A percentile compares a stretch with the other conserved stretches of the same genome.
Conservation (phyloP, 305 asterid genomes). For the Fraxinus xanthoxyloides region DNA sequence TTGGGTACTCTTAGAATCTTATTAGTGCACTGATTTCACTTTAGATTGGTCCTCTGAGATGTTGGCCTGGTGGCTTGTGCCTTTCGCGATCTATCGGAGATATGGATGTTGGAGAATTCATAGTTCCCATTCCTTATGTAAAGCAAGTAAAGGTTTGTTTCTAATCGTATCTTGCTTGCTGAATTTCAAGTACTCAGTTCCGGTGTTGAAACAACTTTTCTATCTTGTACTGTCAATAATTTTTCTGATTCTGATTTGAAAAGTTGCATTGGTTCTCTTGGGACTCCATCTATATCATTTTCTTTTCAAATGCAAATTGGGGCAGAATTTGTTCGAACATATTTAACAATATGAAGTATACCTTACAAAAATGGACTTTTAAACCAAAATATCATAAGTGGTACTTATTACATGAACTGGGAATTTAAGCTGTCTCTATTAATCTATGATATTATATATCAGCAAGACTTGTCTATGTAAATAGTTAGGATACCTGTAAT, state of each 20-base stretch:
- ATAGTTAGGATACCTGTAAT: neutral
- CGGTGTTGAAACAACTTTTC: neutral
- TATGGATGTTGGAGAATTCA: constrained; percentile 97
- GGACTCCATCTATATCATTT: neutral
- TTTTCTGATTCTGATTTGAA: neutral
- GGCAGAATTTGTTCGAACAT: neutral
- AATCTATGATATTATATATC: neutral
- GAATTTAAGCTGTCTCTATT: neutral
- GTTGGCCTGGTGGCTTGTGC: constrained; percentile 99
- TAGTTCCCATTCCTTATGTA: constrained; percentile 96
- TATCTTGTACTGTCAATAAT: constrained; percentile 3
- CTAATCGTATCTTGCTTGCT: constrained; percentile 6
- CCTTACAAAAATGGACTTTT: neutral
- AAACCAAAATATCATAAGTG: neutral
- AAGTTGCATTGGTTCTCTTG: neutral
- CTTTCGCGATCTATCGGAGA: constrained; percentile 97
- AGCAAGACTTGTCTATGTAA: neutral
- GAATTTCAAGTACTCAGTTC: neutral
- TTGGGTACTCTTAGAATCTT: neutral
- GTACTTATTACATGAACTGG: neutral
- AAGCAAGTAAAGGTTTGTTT: constrained; percentile 94
- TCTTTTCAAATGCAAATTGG: neutral
- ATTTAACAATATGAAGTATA: neutral
- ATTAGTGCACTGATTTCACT: constrained; percentile 14
- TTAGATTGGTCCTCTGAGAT: constrained; percentile 94